Base-by-base conservation (phyloP, 202 grass and related monocot species). In the Carex sylvatica region DNA sequence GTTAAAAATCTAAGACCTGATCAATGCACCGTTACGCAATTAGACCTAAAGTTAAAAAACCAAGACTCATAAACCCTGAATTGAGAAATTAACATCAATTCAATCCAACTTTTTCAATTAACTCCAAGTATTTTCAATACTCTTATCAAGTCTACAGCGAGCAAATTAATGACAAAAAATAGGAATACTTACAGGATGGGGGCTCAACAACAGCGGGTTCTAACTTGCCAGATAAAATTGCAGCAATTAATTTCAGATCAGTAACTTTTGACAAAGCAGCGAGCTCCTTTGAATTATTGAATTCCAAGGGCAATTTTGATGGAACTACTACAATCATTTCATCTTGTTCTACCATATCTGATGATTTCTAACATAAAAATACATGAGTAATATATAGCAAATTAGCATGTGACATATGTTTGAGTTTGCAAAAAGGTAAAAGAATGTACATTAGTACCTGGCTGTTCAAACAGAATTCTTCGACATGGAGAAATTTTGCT, bases 311-410 rank as follows among this genome's bases (percentile, higher is more conserved):
- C 30, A 88, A 91, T 79, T 74, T 88, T 83, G 87, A 78, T 82
- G 95, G 95, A 87, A 98, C 79, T 65, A 95, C 86, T 53, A 98
- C 89, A 87, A 98, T 87, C 72, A 90, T 76, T 85, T 93, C 85
- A 63, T 91, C 89, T 65, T 73, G 79, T 65, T 95, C 89, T 81
- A 84, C 90, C 20, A 77, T 56, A 90, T 87, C 86, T 68, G 13
- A 67, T 11, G 89, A 95, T 80, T 86, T 86, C 95, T 98, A 78
- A 6, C 84, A 85, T 82, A 81, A 85, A 40, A 40, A 18, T 78
- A 70, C 42, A 51, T 86, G 42, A 86, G 83, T 83, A 68, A 51
- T 19, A 67, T 22, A 53, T 55, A 65, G n/a, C 33, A 67, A 16
- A 65, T 66, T 23, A 14, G 20, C 12, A 79, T 66, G 36, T 79